Evolutionary conservation across 2,329 filamentous ascomycete genomes (phyloP), one percentile per base, ranked within the genome.

Genomic region (Chalara sp.): DNA sequence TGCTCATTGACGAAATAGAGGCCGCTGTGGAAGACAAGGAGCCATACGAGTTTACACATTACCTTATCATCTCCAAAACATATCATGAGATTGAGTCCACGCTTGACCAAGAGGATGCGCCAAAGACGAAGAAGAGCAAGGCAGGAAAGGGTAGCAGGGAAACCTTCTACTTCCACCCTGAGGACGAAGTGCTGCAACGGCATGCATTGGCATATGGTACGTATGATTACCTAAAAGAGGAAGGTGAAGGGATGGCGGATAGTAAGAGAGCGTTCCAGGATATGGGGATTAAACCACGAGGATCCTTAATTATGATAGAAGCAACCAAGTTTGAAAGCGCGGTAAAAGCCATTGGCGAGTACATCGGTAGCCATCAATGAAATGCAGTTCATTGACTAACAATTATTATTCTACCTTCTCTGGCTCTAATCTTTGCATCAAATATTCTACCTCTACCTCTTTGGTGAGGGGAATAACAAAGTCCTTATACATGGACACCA

Each of bases 381-480:
- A 21, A 21, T 21, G 21, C 21, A 21, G 21, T 21, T 21, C 21
- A 21, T 21, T 21, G 21, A 21, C 21, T 21, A 21, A 21, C 28
- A 31, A 6, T 32, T 51, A 49, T 53, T 29, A 12, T 45, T 30
- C 35, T 12, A 47, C 50, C 47, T 53, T 51, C 51, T 57, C 47
- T 47, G 49, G 32, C 41, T 81, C 80, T 49, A 99, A 73, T 56
- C 93, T 80, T 70, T 97, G 89, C 89, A 99, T 95, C 60, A 99
- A 75, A 68, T 99, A 99, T 62, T 99, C 93, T 7, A 99, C 90
- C 75, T 99, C 93, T 40, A 99, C 92, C 57, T 90, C 86, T 70
- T 99, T 99, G n/a, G 93, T 99, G 67, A 97, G 71, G 0, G 93
- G 93, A 61, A 99, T 99, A 54, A 99, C 91, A 70, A 87, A 88